A percentile compares a stretch with the other conserved stretches of the same genome.
phyloP scores from a whole-genome alignment of 2,329 filamentous ascomycete genomes.

The Juglanconis sp. region DNA sequence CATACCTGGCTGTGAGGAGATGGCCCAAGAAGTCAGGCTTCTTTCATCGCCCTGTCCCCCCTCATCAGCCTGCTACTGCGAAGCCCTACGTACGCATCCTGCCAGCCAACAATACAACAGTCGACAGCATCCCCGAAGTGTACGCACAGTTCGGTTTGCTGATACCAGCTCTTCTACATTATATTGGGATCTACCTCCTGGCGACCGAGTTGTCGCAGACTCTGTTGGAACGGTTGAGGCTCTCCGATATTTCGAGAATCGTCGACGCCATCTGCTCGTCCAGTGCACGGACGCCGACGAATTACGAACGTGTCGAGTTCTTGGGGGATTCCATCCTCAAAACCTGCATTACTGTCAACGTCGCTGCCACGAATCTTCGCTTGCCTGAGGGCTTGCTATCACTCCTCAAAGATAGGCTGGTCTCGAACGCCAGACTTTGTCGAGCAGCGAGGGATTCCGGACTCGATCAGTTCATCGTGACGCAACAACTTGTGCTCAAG shows the following conservation, averaged over 20 bases:
- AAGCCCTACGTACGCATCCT: conserved; percentile 45
- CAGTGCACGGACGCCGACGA: conserved; percentile 52
- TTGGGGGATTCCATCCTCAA: conserved; percentile 84
- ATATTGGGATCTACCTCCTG: conserved; percentile 63
- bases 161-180: conserved; percentile 70
- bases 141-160: conserved; percentile 55
- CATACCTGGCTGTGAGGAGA: conserved; percentile 46
- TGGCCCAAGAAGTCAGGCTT: conserved; percentile 59
- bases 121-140: conserved; percentile 44
- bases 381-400: conserved; percentile 79
- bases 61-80: conserved; percentile 25
- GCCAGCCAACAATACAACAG: conserved; percentile 43
- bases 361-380: conserved; percentile 39
- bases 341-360: conserved; percentile 46
- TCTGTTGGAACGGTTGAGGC: conserved; percentile 48
- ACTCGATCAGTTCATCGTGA: conserved; percentile 71
- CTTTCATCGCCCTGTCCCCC: conserved; percentile 40
- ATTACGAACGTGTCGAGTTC: conserved; percentile 86
- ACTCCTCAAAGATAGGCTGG: conserved; percentile 61
- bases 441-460: conserved; percentile 59
- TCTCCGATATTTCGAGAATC: conserved; percentile 55
- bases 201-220: conserved; percentile 57
- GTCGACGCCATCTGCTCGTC: conserved; percentile 69
- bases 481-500: conserved; percentile 59
- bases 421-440: conserved; percentile 73